These are phyloP conservation scores for Oehlia diaphana DNA, from an alignment of 192 early-diverging fungal species.

Conservation along the genomic window DNA sequence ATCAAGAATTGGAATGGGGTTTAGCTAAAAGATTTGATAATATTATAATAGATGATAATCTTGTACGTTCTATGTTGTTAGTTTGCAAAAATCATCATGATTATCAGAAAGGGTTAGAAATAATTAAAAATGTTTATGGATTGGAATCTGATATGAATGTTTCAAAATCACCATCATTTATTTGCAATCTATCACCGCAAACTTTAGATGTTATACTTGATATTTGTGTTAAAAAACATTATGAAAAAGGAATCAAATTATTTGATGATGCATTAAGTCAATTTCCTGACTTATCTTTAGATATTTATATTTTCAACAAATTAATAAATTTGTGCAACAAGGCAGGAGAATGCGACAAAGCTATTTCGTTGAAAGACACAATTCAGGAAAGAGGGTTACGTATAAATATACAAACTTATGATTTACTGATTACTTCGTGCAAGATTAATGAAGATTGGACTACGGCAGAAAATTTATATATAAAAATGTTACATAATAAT, in stretches of 20 bases:
- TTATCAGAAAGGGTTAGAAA: slow-evolving; percentile 16
- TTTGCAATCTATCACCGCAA: not conserved
- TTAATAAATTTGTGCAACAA: not conserved
- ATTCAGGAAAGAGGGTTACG: not conserved
- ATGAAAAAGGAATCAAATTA: slow-evolving; percentile 1
- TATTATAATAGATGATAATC: slow-evolving; percentile 1
- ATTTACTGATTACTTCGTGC: not conserved
- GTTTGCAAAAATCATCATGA: slow-evolving; percentile 1
- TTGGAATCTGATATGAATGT: not conserved
- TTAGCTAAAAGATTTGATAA: not conserved
- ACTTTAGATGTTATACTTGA: not conserved
- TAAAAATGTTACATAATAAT: not conserved
- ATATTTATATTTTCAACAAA: slow-evolving; percentile 23
- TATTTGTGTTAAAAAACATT: not conserved
- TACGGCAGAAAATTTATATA: not conserved
- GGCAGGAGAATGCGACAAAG: not conserved
- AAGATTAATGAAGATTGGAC: not conserved
- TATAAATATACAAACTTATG: not conserved
- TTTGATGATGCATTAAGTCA: slow-evolving; percentile 6
- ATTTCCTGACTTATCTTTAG: not conserved
- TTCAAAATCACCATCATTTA: not conserved
- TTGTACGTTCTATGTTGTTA: slow-evolving; percentile 14
- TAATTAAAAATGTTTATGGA: slow-evolving; percentile 6
- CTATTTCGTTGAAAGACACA: not conserved
- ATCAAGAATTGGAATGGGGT: not conserved